A percentile compares a stretch with the other conserved stretches of the same genome.
Conservation (phyloP, 148 eudicot genomes). For the Suaeda aralocaspica region DNA sequence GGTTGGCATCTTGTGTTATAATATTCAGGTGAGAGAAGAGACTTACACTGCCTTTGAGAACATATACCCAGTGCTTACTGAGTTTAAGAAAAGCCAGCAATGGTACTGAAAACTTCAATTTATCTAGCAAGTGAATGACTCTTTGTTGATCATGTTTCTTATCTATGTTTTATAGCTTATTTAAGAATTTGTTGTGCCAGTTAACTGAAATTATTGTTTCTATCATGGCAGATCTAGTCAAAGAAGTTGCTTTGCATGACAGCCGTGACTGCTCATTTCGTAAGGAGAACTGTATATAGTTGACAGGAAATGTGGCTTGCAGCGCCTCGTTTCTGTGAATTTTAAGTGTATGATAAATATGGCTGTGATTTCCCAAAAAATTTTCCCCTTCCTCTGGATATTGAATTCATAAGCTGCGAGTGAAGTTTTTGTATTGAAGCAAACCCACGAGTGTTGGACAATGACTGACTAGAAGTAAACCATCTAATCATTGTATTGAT, state of each 20-base stretch:
- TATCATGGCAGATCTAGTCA: constrained; percentile 1
- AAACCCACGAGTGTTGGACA: too few species aligned
- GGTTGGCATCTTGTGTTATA: neutral
- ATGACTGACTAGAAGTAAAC: neutral
- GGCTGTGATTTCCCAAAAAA: neutral
- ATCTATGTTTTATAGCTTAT: neutral
- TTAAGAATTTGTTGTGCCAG: neutral
- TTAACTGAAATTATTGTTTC: neutral
- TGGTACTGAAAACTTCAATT: constrained; percentile 33
- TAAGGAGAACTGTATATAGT: constrained; percentile 7
- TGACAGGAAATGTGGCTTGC: constrained; percentile 2
- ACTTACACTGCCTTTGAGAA: constrained; percentile 79
- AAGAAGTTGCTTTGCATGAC: neutral
- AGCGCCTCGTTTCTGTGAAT: neutral
- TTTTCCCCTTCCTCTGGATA: neutral
- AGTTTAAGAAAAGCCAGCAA: constrained; percentile 64
- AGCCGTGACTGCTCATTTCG: neutral
- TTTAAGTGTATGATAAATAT: neutral
- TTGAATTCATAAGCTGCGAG: too few species aligned
- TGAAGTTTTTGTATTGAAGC: too few species aligned
- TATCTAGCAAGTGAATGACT: neutral
- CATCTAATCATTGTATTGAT: neutral
- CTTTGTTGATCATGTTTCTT: neutral
- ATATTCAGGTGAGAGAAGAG: constrained; percentile 62
- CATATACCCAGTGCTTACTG: constrained; percentile 78